Conservation (phyloP, 306 rosid genomes). For the Castanea sativa region DNA sequence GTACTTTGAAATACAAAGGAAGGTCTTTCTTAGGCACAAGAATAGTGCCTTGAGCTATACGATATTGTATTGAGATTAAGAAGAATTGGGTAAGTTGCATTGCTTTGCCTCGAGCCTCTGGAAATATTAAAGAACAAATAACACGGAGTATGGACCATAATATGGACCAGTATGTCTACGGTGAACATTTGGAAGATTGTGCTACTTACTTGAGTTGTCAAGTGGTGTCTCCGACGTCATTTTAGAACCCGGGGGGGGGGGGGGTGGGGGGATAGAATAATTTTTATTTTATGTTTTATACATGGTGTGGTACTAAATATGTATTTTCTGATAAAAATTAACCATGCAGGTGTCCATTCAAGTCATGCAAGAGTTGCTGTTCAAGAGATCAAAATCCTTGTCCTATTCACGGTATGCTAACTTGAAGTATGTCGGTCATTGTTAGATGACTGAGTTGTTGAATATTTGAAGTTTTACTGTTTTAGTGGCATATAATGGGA, state of each 20-base stretch:
- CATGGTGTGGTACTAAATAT: not conserved
- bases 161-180: not conserved
- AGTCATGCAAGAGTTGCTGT: constrained; percentile 94
- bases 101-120: not conserved
- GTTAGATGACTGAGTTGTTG: not conserved
- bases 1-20: not conserved
- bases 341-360: constrained; percentile 79
- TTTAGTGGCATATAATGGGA: not conserved
- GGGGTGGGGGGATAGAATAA: not conserved
- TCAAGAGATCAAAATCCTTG: constrained; percentile 93
- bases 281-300: not conserved
- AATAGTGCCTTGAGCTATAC: not conserved
- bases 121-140: not conserved
- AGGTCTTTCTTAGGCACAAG: not conserved
- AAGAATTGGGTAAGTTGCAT: not conserved
- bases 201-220: not conserved
- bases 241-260: not conserved
- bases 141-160: not conserved
- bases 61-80: not conserved
- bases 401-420: constrained; percentile 74
- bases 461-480: not conserved
- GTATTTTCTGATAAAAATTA: not conserved
- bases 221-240: not conserved
- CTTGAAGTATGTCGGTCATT: not conserved
- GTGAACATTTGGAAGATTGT: not conserved